Conservation (phyloP, 2,329 filamentous ascomycete genomes). For the Hypomyces perniciosus region DNA sequence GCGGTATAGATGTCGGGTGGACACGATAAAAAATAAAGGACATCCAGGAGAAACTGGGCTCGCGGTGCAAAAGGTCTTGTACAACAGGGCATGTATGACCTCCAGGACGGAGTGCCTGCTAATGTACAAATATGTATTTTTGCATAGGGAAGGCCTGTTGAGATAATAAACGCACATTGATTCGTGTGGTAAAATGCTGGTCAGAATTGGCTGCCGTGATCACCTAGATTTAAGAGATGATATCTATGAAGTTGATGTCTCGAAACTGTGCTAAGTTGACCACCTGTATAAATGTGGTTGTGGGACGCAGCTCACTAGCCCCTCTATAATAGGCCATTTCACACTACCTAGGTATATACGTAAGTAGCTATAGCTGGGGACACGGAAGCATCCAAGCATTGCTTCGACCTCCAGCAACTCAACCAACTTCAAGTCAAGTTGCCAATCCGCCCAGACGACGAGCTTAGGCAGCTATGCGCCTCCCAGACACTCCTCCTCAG, state of each 20-base stretch:
- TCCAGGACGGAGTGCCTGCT: constrained; percentile 1
- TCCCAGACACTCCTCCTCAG: constrained; percentile 30
- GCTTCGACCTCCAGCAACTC: not conserved
- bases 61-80: not conserved
- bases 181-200: too few relatives aligned
- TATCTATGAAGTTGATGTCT: too few relatives aligned
- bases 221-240: too few relatives aligned
- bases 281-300: too few relatives aligned
- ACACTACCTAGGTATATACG: too few relatives aligned
- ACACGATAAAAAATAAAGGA: constrained; percentile 4
- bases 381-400: not conserved
- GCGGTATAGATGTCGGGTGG: constrained; percentile 42
- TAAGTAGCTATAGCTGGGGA: too few relatives aligned
- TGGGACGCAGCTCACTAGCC: too few relatives aligned
- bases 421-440: not conserved
- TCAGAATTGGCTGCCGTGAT: too few relatives aligned
- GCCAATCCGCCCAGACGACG: constrained; percentile 13
- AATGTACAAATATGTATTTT: constrained; percentile 7
- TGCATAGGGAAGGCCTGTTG: constrained; percentile 3
- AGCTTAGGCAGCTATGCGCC: constrained; percentile 37
- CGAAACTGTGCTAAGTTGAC: too few relatives aligned
- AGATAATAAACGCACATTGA: not conserved
- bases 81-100: not conserved
- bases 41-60: not conserved
- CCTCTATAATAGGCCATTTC: too few relatives aligned